Percentiles rank a stretch among this genome's conserved stretches.
phyloP scores from a whole-genome alignment of 2,329 filamentous ascomycete genomes.

The Aspergillus nomiae region DNA sequence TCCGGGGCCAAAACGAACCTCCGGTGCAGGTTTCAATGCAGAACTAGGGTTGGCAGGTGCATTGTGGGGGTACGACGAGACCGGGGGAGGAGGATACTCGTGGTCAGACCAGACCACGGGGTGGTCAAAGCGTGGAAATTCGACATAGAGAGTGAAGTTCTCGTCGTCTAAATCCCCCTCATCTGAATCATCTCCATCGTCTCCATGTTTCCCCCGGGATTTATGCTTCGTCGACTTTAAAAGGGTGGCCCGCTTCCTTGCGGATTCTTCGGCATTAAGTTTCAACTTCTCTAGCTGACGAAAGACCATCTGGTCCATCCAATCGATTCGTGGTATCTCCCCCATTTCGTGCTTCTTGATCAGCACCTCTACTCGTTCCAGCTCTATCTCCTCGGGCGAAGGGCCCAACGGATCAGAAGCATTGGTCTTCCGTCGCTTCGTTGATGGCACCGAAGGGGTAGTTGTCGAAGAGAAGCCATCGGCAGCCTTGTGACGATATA shows the following conservation, averaged over 20 bases:
- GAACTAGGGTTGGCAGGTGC: constrained; percentile 67
- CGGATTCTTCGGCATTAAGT: constrained; percentile 64
- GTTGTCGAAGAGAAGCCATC: constrained; percentile 80
- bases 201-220: constrained; percentile 34
- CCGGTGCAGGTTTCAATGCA: constrained; percentile 76
- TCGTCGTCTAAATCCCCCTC: constrained; percentile 55
- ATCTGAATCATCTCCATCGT: constrained; percentile 43
- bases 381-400: constrained; percentile 76
- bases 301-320: constrained; percentile 94
- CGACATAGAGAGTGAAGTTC: constrained; percentile 82
- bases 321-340: constrained; percentile 88
- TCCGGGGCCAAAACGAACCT: constrained; percentile 87
- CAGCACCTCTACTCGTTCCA: constrained; percentile 83
- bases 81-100: constrained; percentile 82
- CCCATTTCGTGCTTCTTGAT: constrained; percentile 99
- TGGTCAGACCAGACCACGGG: constrained; percentile 93
- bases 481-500: constrained; percentile 79
- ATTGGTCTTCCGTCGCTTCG: constrained; percentile 55
- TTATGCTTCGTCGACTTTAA: constrained; percentile 38
- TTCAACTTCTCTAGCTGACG: constrained; percentile 81
- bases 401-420: constrained; percentile 49
- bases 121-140: constrained; percentile 93
- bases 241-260: constrained; percentile 56
- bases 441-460: constrained; percentile 70
- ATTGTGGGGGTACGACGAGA: constrained; percentile 71